Evolutionary conservation across 1,284 basidiomycete genomes (phyloP).

Genomic region (Sanghuangporus sanghuang): DNA sequence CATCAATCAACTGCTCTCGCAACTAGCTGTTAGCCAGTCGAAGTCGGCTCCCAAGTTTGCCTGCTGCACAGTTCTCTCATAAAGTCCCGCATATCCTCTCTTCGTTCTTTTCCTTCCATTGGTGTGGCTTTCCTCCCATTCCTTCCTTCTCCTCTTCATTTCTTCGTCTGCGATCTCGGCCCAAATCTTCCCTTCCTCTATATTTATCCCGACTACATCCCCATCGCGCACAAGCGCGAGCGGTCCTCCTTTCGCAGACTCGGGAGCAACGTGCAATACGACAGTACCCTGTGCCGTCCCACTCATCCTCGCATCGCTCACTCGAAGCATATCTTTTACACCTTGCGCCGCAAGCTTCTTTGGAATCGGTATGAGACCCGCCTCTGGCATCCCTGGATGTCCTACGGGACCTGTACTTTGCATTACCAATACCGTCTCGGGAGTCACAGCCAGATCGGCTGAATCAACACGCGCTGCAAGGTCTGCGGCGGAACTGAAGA

Average conservation of each 20-base stretch:
- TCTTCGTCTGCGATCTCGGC: slow-evolving; percentile 25
- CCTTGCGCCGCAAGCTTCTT: slow-evolving; percentile 28
- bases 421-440: slow-evolving; percentile 26
- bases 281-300: slow-evolving; percentile 31
- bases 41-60: slow-evolving; percentile 29
- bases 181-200: slow-evolving; percentile 21
- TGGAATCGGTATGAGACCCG: slow-evolving; percentile 31
- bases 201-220: slow-evolving; percentile 28
- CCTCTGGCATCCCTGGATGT: slow-evolving; percentile 33
- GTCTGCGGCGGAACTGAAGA: slow-evolving; percentile 26
- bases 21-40: slow-evolving; percentile 23
- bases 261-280: slow-evolving; percentile 31
- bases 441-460: slow-evolving; percentile 24
- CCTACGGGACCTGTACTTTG: slow-evolving; percentile 30
- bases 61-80: slow-evolving; percentile 26
- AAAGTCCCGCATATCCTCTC: slow-evolving; percentile 28
- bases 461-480: slow-evolving; percentile 28
- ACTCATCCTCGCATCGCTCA: slow-evolving; percentile 31
- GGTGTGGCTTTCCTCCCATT: slow-evolving; percentile 16
- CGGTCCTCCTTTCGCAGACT: slow-evolving; percentile 30
- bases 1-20: background rate
- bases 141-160: slow-evolving; percentile 20
- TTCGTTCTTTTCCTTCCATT: background rate
- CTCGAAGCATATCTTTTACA: slow-evolving; percentile 31
- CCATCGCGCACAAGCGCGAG: slow-evolving; percentile 29